These are phyloP conservation scores for Lichenothelia convexa DNA, from an alignment of 495 filamentous ascomycete genomes.

Conservation along the genomic window DNA sequence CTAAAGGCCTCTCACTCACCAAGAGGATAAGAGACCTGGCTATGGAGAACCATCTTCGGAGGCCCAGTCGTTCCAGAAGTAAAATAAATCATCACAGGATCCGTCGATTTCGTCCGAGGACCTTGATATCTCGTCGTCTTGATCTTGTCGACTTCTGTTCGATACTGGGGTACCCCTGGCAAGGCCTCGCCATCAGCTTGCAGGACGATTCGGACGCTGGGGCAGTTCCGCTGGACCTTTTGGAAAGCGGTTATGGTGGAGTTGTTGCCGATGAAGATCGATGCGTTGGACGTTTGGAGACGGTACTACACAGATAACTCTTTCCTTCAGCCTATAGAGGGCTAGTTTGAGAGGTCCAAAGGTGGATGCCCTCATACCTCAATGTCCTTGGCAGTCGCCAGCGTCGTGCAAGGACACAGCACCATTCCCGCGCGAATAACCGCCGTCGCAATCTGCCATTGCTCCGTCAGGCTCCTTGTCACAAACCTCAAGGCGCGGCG, in stretches of 20 bases:
- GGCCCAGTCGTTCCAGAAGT: constrained; percentile 10
- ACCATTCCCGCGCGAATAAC: constrained; percentile 6
- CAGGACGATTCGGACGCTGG: constrained; percentile 4
- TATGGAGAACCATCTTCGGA: constrained; percentile 10
- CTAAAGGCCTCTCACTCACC: no score
- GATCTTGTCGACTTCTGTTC: not conserved
- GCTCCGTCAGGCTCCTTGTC: not conserved
- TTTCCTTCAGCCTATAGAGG: no score
- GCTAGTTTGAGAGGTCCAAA: no score
- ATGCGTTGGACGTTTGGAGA: constrained; percentile 4
- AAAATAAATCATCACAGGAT: constrained; percentile 10
- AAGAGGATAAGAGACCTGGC: constrained; percentile 9
- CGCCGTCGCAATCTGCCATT: constrained; percentile 10
- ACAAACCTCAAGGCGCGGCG: no score
- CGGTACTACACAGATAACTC: no score
- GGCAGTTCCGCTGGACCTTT: constrained; percentile 6
- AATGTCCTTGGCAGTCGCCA: constrained; percentile 11
- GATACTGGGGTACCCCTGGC: constrained; percentile 1
- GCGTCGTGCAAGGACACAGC: constrained; percentile 9
- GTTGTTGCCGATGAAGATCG: constrained; percentile 8
- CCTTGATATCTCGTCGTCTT: constrained; percentile 4
- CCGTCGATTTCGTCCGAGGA: constrained; percentile 1
- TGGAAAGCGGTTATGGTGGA: constrained; percentile 5
- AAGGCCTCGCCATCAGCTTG: constrained; percentile 5
- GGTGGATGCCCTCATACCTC: no score